Evolutionary conservation across 306 rosid genomes (phyloP), one percentile per base, ranked within the genome.

Genomic region (Erythrophleum fordii): DNA sequence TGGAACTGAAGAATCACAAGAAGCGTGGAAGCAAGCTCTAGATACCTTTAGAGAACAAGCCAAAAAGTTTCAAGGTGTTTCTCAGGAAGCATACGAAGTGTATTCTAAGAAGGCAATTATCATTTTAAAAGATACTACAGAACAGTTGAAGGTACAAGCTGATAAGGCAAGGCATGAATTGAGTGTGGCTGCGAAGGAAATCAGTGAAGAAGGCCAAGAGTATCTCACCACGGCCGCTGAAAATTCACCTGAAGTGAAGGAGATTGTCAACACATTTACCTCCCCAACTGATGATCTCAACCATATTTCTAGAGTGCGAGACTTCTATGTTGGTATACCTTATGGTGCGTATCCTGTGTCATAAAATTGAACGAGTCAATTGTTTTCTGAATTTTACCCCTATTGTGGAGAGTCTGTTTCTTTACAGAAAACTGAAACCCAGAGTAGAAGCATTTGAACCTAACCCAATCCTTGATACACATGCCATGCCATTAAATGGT

Each of bases 251-350:
- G 99, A 96, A 23, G 91, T 96, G 75, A 92, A 88, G 88, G 97
- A 92, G 75, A 87, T 93, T 80, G 91, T 93, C 68, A 91, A 93
- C 58, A 87, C 95, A 9, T 89, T 89, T 81, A 84, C 93, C 58
- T 53, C 89, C 2, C 88, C 94, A 8, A 75, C 88, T 6, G 91
- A 87, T 34, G 95, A 91, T 84, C 85, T 92, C 44, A 87, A 52
- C 12, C 92, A 76, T 22, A 86, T 91, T 70, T 88, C 97, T 13
- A 85, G 80, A 72, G 80, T 89, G 72, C 88, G 86, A 6, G 99
- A 93, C 86, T 96, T 93, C 80, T 90, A 91, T 69, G 88, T 92
- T 71, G 99, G 99, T 77, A 85, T 96, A 67, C 99, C 99, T 11
- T 96, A 96, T 80, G 99, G 99, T 96, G 89, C 75, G 97, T 67